Percentiles rank a stretch among this genome's conserved stretches.
Conservation (phyloP, 371 early-diverging fungal species). For the Syncephalastrum sp. region DNA sequence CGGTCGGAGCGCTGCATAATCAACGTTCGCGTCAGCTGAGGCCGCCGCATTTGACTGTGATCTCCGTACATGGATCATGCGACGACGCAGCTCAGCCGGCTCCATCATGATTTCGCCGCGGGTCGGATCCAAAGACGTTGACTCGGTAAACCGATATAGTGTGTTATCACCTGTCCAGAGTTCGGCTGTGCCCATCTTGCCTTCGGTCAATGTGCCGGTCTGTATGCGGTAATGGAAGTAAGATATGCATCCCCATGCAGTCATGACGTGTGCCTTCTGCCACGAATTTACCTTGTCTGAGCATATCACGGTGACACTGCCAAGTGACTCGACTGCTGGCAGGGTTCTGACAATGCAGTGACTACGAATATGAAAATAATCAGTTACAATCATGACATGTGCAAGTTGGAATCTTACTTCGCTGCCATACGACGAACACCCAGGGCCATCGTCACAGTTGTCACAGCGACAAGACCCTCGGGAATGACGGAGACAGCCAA, state of each 20-base stretch:
- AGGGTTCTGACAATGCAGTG: conserved; percentile 81
- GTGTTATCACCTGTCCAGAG: conserved; percentile 71
- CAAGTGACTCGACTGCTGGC: conserved; percentile 88
- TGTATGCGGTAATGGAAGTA: conserved; percentile 29
- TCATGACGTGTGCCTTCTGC: too few species aligned
- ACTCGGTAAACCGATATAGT: conserved; percentile 63
- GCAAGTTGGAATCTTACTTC: conserved; percentile 47
- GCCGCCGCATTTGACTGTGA: neutral
- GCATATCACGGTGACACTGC: conserved; percentile 91
- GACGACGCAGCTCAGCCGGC: conserved; percentile 30
- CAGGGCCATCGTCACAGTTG: conserved; percentile 92
- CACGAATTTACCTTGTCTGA: conserved; percentile 91
- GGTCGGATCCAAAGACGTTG: conserved; percentile 66
- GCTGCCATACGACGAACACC: conserved; percentile 90
- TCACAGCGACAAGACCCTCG: conserved; percentile 92
- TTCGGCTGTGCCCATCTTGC: conserved; percentile 82
- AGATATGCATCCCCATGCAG: conserved; percentile 10
- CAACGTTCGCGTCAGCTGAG: conserved; percentile 2
- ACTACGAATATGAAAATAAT: conserved; percentile 17
- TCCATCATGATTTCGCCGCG: conserved; percentile 57
- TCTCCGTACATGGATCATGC: conserved; percentile 40
- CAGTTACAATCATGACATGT: neutral
- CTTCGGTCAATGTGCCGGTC: conserved; percentile 95
- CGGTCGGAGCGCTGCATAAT: conserved; percentile 32
- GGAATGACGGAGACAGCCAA: conserved; percentile 93